Evolutionary conservation across 139 green algal species (phyloP).

Genomic region (Pleodorina starrii): DNA sequence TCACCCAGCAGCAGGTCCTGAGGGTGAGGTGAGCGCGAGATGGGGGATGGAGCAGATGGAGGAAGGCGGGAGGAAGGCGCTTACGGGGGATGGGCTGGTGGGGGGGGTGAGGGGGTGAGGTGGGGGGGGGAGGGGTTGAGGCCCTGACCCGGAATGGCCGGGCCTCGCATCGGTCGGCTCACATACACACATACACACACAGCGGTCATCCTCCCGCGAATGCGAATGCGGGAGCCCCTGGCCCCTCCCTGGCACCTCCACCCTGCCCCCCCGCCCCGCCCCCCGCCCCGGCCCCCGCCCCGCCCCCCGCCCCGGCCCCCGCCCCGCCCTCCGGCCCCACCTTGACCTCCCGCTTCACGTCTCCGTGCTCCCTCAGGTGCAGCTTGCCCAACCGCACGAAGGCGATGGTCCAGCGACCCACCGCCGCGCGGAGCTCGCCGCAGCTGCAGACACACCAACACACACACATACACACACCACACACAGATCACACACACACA

Average conservation of each 20-base stretch:
- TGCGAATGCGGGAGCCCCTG: too few species aligned
- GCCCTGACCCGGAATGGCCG: too few species aligned
- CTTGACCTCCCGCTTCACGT: conserved; percentile 24
- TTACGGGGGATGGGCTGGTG: background rate
- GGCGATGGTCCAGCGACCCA: conserved; percentile 51
- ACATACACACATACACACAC: too few species aligned
- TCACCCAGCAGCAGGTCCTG: conserved; percentile 13
- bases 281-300: background rate
- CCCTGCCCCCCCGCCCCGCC: background rate
- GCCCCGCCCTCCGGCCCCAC: background rate
- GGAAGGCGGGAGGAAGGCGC: background rate
- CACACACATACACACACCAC: background rate
- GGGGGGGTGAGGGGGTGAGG: too few species aligned
- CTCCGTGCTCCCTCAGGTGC: conserved; percentile 52
- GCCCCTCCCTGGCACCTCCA: too few species aligned
- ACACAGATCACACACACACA: too few species aligned
- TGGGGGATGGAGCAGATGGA: too few species aligned
- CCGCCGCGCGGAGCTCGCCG: conserved; percentile 12
- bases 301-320: background rate
- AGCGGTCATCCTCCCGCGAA: too few species aligned
- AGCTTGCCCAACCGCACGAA: conserved; percentile 47
- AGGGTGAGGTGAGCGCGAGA: background rate
- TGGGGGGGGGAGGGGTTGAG: too few species aligned
- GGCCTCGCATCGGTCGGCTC: too few species aligned
- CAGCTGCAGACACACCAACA: too few species aligned